Base-by-base conservation (phyloP, 73 alveolate species). In the Breviolum minutum region DNA sequence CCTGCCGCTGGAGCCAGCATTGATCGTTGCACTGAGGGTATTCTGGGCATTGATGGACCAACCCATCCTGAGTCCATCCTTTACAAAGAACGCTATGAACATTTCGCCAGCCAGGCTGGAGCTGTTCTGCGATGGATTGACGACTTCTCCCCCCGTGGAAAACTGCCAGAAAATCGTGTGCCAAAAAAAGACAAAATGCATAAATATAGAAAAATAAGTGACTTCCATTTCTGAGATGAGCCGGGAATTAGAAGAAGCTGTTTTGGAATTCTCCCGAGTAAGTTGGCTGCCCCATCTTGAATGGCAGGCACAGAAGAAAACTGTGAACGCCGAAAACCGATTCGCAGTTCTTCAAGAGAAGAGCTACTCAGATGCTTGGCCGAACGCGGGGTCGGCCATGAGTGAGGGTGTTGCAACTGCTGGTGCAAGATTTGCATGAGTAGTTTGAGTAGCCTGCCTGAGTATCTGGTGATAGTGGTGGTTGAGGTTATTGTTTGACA, bases 21-120 rank as follows among this genome's bases (percentile, higher is more conserved):
- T 40, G 54, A 40, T 12, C 82, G 82, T 26, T 24, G 40, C 86
- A 27, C 87, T 60, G 60, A 91, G 97, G 97, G 97, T 13, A 94
- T 94, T 70, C 90, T 94, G 66, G 99, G 99, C 71, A 63, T 94
- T 27, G 99, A 94, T 77, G 90, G 93, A 22, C 99, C 99, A 8
- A 94, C 92, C 30, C 99, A 77, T 62, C 99, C 99, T 30, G 99
- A 94, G 12, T 74, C 99, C 84, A 61, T 77, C 26, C 92, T 94
- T 61, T 94, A 94, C 92, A 40, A 60, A 26, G 97, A 91, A 8
- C 97, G 97, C 61, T 91, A 71, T 20, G 88, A 91, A 87, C 97
- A 91, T 30, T 73, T 71, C 27, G 88, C 97, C 8, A 82, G 79
- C 8, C 79, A 91, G 89, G 97, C 26, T 29, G 87, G 63, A 40